These are phyloP conservation scores for Cairneyella variabilis DNA, from an alignment of 495 filamentous ascomycete species.

Conservation along the genomic window DNA sequence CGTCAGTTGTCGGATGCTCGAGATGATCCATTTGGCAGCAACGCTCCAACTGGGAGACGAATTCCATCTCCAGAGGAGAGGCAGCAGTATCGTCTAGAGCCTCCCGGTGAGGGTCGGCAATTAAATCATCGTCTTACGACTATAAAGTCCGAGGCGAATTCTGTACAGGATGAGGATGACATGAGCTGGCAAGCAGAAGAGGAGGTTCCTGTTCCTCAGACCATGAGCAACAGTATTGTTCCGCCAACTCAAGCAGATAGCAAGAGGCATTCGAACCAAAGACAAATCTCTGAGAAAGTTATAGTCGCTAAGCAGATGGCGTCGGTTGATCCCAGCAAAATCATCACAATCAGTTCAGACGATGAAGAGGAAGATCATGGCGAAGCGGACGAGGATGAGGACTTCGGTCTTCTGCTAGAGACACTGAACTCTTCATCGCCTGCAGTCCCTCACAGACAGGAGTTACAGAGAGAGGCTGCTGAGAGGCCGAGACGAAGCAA, in stretches of 20 bases:
- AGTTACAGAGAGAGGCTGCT: background rate
- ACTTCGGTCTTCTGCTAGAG: conserved; percentile 25
- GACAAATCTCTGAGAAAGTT: conserved; percentile 19
- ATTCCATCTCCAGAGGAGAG: conserved; percentile 11
- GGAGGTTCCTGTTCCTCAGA: background rate
- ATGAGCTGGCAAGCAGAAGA: conserved; percentile 30
- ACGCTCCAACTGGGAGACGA: background rate
- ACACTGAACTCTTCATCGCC: conserved; percentile 27
- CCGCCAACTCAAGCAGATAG: background rate
- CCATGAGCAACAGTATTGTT: background rate
- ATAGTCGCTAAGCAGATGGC: conserved; percentile 19
- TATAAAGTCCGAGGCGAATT: conserved; percentile 2
- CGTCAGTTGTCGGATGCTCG: conserved; percentile 2
- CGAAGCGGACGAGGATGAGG: conserved; percentile 37
- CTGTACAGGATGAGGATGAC: conserved; percentile 20
- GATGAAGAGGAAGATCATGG: conserved; percentile 17
- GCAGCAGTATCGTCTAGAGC: conserved; percentile 15
- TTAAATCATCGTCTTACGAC: conserved; percentile 12
- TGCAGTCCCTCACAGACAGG: conserved; percentile 6
- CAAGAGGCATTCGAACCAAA: too few relatives aligned
- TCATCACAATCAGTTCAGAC: conserved; percentile 25
- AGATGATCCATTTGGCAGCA: conserved; percentile 24
- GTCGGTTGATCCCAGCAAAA: conserved; percentile 11
- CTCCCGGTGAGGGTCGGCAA: conserved; percentile 3
- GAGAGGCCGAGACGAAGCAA: conserved; percentile 34